Conservation (phyloP, 2,329 filamentous ascomycete species). For the Mariannaea elegans region DNA sequence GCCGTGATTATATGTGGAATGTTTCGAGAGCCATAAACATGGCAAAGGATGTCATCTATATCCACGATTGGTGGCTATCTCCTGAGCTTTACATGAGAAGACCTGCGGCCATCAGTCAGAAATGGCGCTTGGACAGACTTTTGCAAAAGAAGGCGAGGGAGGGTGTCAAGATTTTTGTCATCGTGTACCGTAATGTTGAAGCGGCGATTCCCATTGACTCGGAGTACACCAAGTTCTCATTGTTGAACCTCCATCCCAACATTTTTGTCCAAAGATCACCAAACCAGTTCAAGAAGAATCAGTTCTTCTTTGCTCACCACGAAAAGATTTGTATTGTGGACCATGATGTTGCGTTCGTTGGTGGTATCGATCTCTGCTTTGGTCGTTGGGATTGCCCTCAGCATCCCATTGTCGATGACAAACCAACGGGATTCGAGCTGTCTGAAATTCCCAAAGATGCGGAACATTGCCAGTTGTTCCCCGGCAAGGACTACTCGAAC, state of each 20-base stretch:
- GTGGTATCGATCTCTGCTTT: slow-evolving; percentile 95
- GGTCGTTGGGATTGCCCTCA: slow-evolving; percentile 97
- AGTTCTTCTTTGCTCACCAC: slow-evolving; percentile 99
- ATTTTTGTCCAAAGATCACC: slow-evolving; percentile 96
- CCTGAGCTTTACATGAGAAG: slow-evolving; percentile 95
- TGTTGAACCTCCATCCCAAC: slow-evolving; percentile 94
- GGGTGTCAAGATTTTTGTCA: slow-evolving; percentile 97
- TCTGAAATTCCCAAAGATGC: slow-evolving; percentile 81
- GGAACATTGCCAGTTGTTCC: slow-evolving; percentile 95
- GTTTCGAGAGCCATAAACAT: slow-evolving; percentile 96
- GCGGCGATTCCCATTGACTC: slow-evolving; percentile 97
- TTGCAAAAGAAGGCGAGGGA: slow-evolving; percentile 93
- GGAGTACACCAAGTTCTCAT: slow-evolving; percentile 95
- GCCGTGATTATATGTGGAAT: slow-evolving; percentile 99
- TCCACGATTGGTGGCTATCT: slow-evolving; percentile 99
- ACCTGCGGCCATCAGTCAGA: slow-evolving; percentile 94
- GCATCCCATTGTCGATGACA: slow-evolving; percentile 90
- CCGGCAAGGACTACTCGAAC: slow-evolving; percentile 98
- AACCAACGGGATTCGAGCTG: slow-evolving; percentile 91
- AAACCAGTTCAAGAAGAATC: slow-evolving; percentile 98
- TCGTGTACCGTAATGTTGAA: slow-evolving; percentile 97
- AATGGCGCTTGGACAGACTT: slow-evolving; percentile 93
- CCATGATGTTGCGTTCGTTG: slow-evolving; percentile 94
- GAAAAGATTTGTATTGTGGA: slow-evolving; percentile 98
- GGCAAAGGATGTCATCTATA: slow-evolving; percentile 97